Evolutionary conservation across 768 basidiomycete genomes (phyloP).

Genomic region (Asterophora parasitica): DNA sequence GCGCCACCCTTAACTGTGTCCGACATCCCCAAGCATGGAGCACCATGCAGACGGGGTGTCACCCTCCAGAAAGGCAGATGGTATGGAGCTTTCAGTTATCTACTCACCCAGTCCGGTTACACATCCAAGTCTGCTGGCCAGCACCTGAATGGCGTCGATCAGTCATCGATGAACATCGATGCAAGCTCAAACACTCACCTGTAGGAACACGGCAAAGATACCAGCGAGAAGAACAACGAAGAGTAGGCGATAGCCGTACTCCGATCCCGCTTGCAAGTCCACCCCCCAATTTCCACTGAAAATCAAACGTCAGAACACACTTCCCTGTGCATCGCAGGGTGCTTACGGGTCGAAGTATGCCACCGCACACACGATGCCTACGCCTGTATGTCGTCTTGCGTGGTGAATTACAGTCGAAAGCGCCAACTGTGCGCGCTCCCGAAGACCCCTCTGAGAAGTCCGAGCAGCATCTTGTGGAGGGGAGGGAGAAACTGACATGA

Average conservation of each 20-base stretch:
- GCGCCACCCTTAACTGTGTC: too few relatives aligned
- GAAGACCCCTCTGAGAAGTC: slow-evolving; percentile 5
- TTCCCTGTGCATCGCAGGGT: neutral
- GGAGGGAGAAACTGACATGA: slow-evolving; percentile 23
- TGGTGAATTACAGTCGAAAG: slow-evolving; percentile 40
- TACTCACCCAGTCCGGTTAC: slow-evolving; percentile 72
- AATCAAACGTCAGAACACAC: neutral
- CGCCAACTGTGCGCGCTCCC: slow-evolving; percentile 26
- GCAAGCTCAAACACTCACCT: slow-evolving; percentile 38
- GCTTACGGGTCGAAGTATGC: slow-evolving; percentile 87
- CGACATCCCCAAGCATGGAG: too few relatives aligned
- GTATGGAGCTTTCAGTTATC: neutral
- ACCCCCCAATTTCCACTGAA: slow-evolving; percentile 84
- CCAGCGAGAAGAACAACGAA: slow-evolving; percentile 84
- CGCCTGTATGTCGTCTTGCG: slow-evolving; percentile 63
- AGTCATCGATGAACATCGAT: neutral
- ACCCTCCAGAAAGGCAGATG: too few relatives aligned
- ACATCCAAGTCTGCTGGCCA: slow-evolving; percentile 77
- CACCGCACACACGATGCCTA: slow-evolving; percentile 83
- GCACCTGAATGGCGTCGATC: slow-evolving; percentile 39
- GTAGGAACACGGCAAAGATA: slow-evolving; percentile 76
- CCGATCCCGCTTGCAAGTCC: slow-evolving; percentile 81
- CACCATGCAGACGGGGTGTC: too few relatives aligned
- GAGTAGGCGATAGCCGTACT: slow-evolving; percentile 81
- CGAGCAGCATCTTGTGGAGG: slow-evolving; percentile 3